Base-by-base conservation (phyloP, 208 protist species). In the Leishmania gerbilli region DNA sequence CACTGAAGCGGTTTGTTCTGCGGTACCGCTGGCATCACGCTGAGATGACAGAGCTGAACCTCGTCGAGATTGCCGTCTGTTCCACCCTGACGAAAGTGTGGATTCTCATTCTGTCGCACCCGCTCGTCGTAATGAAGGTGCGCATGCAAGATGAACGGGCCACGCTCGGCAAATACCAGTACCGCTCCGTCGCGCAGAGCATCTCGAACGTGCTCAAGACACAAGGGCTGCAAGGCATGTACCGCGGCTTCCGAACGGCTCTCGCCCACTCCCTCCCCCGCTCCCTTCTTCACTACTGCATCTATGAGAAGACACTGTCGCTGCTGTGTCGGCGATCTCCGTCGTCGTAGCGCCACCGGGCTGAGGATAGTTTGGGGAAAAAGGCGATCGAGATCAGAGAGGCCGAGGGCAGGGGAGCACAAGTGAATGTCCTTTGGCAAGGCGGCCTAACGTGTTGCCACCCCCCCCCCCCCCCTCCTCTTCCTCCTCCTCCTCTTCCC, bases 121-220 rank as follows among this genome's bases (percentile, higher is more conserved):
- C 95, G 34, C 74, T 98, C 2, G 83, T 93, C 17, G 75, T 96
- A 69, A 79, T 97, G 55, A 92, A 91, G 79, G 85, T 95, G 45
- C 87, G 93, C 47, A 82, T 98, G 85, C 95, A 98, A 79, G 95
- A 98, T 77, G 87, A 96, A 65, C 91, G 94, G 11, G 89, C 84
- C 17, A 72, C 79, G 45, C 40, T 84, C 0, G 93, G 91, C 13
- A n/a, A 79, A 0, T 83, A 92, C 27, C 89, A 93, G 79, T 98
- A 98, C 79, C 69, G 65, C n/a, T 80, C 77, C 15, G 74, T 96
- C 2, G 6, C 45, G 15, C 89, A 95, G 75, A 88, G 90, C 17
- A 37, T 94, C 47, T 71, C 79, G 40, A 88, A 86, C 47, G 89
- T 94, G 40, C 74, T 97, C 27, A 88, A 85, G 67, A 89, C 88